phyloP scores from a whole-genome alignment of 75 land plant species.

The Cryptomeria japonica region DNA sequence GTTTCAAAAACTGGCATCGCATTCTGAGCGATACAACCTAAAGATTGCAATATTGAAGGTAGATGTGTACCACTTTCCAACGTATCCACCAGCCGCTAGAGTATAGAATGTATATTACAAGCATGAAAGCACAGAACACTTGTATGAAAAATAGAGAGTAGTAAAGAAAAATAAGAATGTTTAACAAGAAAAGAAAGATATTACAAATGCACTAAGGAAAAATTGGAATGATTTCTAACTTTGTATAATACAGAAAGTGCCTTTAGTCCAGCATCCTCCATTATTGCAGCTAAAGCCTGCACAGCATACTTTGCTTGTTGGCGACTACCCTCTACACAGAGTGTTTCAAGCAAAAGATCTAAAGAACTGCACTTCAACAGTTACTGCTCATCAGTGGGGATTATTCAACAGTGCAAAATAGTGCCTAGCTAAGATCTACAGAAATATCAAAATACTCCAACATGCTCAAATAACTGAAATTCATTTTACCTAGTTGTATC shows the following conservation, averaged over 20 bases:
- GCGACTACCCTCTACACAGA: constrained; percentile 90
- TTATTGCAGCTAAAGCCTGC: constrained; percentile 83
- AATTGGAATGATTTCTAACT: constrained; percentile 34
- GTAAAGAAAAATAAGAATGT: background rate
- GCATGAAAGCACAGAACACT: background rate
- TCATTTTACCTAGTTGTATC: constrained; percentile 44
- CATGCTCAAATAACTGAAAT: background rate
- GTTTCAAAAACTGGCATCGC: constrained; percentile 97
- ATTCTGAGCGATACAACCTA: constrained; percentile 89
- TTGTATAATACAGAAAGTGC: constrained; percentile 93
- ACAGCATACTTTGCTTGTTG: constrained; percentile 96
- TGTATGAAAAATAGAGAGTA: background rate
- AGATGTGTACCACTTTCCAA: constrained; percentile 70
- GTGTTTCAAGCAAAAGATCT: constrained; percentile 72
- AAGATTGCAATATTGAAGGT: constrained; percentile 84
- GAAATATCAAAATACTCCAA: background rate
- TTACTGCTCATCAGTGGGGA: background rate
- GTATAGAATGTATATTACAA: constrained; percentile 3
- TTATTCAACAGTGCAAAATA: background rate
- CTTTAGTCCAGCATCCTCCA: constrained; percentile 89
- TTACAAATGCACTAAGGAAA: background rate
- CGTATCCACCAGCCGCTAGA: constrained; percentile 85
- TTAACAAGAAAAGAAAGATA: background rate
- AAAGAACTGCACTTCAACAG: constrained; percentile 57
- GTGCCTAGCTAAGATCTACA: background rate